phyloP scores from a whole-genome alignment of 176 grass and related monocot genomes.

The Cenchrus fungigraminus region DNA sequence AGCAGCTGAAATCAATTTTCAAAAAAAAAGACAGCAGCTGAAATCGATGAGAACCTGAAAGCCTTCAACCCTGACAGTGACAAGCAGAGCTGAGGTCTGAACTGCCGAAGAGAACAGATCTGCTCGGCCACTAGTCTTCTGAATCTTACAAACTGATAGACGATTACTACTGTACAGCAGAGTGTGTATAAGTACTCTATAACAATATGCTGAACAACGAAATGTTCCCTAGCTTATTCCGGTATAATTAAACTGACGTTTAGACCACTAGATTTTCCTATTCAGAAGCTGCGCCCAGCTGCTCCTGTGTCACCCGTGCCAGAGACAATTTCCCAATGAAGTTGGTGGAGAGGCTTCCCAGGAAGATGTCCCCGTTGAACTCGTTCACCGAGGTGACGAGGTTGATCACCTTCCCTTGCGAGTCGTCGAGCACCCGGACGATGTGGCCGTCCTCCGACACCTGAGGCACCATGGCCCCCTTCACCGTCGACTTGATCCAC shows the following conservation, averaged over 20 bases:
- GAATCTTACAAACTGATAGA: neutral
- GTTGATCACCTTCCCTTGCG: conserved; percentile 54
- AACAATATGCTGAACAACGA: neutral
- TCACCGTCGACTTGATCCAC: neutral
- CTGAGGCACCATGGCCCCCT: conserved; percentile 62
- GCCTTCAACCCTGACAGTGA: neutral
- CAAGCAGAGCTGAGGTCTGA: neutral
- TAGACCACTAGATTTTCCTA: neutral
- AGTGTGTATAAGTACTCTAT: neutral
- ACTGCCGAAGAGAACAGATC: neutral
- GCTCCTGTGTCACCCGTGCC: conserved; percentile 5
- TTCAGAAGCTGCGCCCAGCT: neutral
- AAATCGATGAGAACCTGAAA: conserved; percentile 27
- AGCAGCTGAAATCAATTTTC: neutral
- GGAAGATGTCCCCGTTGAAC: conserved; percentile 61
- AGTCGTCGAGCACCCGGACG: conserved; percentile 55
- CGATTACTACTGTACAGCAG: neutral
- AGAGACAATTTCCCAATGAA: conserved; percentile 69
- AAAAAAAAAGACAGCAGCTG: neutral
- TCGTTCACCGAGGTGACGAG: conserved; percentile 68
- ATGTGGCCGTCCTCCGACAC: conserved; percentile 62
- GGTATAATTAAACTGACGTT: neutral
- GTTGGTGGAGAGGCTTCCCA: conserved; percentile 52
- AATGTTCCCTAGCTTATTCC: conserved; percentile 1
- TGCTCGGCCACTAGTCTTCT: neutral